phyloP scores from a whole-genome alignment of 1,139 yeast genomes.

The Taphrina deformans region DNA sequence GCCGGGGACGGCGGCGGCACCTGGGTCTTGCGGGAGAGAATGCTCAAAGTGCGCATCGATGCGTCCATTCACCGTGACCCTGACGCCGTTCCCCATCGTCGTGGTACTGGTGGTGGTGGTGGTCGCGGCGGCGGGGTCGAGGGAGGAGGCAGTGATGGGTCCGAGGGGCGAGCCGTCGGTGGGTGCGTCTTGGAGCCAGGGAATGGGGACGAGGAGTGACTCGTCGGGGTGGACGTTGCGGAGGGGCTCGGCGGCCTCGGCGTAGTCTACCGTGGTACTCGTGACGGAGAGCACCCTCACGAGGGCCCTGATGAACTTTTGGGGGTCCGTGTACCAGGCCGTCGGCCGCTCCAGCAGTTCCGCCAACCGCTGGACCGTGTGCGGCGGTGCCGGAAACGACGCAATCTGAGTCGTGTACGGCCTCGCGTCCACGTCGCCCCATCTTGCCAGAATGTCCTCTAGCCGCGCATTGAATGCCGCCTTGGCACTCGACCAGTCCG shows the following conservation, averaged over 20 bases:
- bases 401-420: not conserved
- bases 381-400: constrained; percentile 50
- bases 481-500: constrained; percentile 1
- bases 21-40: not conserved
- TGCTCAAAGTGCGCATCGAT: not conserved
- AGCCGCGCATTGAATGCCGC: not conserved
- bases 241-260: not conserved
- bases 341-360: constrained; percentile 54
- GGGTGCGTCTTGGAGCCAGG: constrained; percentile 4
- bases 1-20: not conserved
- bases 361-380: constrained; percentile 57
- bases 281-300: constrained; percentile 41
- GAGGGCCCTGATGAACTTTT: constrained; percentile 48
- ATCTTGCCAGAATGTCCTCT: not conserved
- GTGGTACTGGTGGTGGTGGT: constrained; percentile 4
- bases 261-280: constrained; percentile 14
- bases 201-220: constrained; percentile 23
- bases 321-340: constrained; percentile 46
- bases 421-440: not conserved
- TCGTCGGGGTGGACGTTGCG: not conserved
- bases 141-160: not conserved
- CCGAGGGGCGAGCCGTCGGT: not conserved
- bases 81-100: constrained; percentile 15
- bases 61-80: not conserved
- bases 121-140: not conserved